phyloP scores from a whole-genome alignment of 768 basidiomycete genomes.

The Auricularia sp. region DNA sequence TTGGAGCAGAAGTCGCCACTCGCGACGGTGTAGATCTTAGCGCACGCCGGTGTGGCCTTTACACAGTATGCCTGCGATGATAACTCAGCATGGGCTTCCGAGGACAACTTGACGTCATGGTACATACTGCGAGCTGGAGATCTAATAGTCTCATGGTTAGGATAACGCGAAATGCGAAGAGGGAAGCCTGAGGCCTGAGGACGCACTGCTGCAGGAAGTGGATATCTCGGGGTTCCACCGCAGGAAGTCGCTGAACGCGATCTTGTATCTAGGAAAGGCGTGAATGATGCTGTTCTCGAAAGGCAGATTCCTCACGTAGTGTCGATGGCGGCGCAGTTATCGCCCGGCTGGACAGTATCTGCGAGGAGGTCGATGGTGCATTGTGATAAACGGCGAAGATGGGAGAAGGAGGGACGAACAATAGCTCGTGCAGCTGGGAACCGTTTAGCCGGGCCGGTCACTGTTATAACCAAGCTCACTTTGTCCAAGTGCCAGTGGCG shows the following conservation, averaged over 20 bases:
- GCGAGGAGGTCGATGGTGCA: too few species aligned
- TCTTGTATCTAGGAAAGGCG: not conserved
- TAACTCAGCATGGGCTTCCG: not conserved
- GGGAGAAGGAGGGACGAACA: too few species aligned
- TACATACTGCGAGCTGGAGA: too few species aligned
- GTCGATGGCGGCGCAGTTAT: not conserved
- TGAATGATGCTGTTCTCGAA: not conserved
- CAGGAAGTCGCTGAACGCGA: not conserved
- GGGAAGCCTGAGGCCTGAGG: not conserved
- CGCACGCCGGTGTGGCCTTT: not conserved
- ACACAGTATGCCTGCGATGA: not conserved
- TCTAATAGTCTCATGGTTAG: too few species aligned
- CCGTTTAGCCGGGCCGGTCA: too few species aligned
- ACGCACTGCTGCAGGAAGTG: not conserved
- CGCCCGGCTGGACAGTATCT: not conserved
- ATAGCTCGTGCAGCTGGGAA: too few species aligned
- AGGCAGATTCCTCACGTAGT: not conserved
- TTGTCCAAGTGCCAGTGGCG: too few species aligned
- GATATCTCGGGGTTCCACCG: not conserved
- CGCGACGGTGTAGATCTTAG: not conserved
- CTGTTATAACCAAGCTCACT: too few species aligned
- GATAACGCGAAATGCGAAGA: not conserved
- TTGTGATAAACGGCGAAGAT: too few species aligned
- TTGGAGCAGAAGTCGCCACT: not conserved
- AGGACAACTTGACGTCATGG: rapidly evolving